Percentiles rank a stretch among this genome's conserved stretches.
These are phyloP conservation scores for Papiliotrema nemorosa DNA, from an alignment of 1,284 basidiomycete genomes.

Conservation along the genomic window DNA sequence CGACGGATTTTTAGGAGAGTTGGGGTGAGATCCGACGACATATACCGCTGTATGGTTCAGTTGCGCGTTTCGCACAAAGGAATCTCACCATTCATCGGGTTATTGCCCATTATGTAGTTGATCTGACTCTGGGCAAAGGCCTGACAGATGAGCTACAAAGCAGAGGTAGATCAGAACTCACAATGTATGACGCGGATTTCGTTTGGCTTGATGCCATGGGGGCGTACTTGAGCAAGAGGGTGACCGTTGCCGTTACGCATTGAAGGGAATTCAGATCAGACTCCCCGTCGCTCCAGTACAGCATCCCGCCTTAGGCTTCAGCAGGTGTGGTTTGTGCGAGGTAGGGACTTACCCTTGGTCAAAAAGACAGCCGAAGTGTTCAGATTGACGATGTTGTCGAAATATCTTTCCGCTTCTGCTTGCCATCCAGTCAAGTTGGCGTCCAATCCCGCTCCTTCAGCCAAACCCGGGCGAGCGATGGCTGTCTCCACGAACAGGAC, in stretches of 20 bases:
- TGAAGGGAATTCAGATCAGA: constrained; percentile 76
- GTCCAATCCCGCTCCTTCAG: constrained; percentile 55
- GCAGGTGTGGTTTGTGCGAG: background rate
- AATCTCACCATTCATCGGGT: constrained; percentile 20
- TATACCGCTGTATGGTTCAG: constrained; percentile 35
- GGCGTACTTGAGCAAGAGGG: constrained; percentile 72
- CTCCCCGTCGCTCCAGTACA: constrained; percentile 75
- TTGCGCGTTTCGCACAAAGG: background rate
- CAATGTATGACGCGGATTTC: constrained; percentile 62
- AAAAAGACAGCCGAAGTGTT: constrained; percentile 56
- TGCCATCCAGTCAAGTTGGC: constrained; percentile 64
- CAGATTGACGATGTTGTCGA: constrained; percentile 65
- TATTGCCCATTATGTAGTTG: constrained; percentile 68
- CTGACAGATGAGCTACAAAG: constrained; percentile 43
- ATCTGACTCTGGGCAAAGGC: constrained; percentile 70
- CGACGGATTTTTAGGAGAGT: constrained; percentile 83
- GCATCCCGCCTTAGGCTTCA: constrained; percentile 60
- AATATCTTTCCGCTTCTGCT: constrained; percentile 66
- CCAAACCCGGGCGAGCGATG: constrained; percentile 55
- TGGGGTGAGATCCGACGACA: constrained; percentile 75
- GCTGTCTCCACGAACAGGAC: constrained; percentile 61
- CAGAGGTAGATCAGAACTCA: constrained; percentile 39
- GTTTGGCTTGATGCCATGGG: constrained; percentile 62
- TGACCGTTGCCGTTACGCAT: constrained; percentile 78
- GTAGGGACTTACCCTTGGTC: constrained; percentile 55